Conservation (phyloP, 768 basidiomycete species). For the Clavulina sp. region DNA sequence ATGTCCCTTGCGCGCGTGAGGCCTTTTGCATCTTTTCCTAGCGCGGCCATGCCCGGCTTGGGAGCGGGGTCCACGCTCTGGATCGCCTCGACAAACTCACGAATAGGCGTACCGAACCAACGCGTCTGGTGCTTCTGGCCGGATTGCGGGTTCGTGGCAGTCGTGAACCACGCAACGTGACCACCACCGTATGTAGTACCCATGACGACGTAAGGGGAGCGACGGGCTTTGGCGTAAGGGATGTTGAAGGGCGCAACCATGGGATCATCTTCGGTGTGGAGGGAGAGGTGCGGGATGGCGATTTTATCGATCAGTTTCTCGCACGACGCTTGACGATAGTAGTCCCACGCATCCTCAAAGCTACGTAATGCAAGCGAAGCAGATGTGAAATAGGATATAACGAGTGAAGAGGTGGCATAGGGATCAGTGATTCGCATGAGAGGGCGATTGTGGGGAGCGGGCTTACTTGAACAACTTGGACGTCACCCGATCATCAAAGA, state of each 20-base stretch:
- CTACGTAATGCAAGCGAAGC: neutral
- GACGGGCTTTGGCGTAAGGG: constrained; percentile 10
- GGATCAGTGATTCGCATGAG: too few species aligned
- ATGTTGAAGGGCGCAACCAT: constrained; percentile 13
- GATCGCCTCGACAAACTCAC: neutral
- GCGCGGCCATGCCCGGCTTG: neutral
- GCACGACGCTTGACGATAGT: constrained; percentile 13
- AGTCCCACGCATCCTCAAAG: constrained; percentile 13
- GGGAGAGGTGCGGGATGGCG: constrained; percentile 15
- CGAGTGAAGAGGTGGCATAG: too few species aligned
- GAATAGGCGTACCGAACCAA: neutral
- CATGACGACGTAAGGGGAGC: constrained; percentile 14
- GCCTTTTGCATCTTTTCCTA: neutral
- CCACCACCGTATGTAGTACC: constrained; percentile 14
- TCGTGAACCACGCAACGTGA: constrained; percentile 16
- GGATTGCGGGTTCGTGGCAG: too few species aligned
- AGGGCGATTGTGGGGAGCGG: too few species aligned
- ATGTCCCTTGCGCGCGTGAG: neutral
- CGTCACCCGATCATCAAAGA: neutral
- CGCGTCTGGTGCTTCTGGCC: neutral
- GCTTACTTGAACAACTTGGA: neutral
- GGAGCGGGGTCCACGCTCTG: neutral
- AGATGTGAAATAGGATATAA: too few species aligned
- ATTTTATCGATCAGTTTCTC: constrained; percentile 11
- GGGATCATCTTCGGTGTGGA: constrained; percentile 18